These are phyloP conservation scores for Lentinula lateritia DNA, from an alignment of 768 basidiomycete species.

Conservation along the genomic window DNA sequence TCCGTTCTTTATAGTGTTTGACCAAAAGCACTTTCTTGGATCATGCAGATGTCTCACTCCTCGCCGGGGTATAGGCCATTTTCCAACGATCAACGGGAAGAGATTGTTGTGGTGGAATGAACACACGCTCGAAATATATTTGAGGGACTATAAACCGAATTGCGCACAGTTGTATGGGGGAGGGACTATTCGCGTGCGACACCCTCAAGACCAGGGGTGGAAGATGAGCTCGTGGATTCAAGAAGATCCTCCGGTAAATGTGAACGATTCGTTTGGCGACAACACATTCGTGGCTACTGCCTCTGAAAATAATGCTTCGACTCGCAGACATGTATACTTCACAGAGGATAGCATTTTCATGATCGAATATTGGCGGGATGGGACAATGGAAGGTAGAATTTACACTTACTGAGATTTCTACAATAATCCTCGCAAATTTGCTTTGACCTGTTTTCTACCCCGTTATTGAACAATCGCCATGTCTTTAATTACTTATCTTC, in stretches of 20 bases:
- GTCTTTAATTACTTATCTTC: too few species aligned
- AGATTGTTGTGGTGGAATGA: not conserved
- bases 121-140: not conserved
- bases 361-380: not conserved
- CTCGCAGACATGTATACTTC: not conserved
- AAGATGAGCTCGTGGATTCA: not conserved
- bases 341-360: not conserved
- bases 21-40: not conserved
- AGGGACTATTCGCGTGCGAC: not conserved
- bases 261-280: not conserved
- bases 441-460: too few species aligned
- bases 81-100: not conserved
- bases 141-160: not conserved
- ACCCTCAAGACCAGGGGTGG: not conserved
- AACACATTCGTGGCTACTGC: not conserved
- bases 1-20: not conserved
- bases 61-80: not conserved
- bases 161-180: not conserved
- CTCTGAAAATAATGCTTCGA: not conserved
- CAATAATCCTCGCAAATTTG: too few species aligned
- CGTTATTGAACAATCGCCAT: too few species aligned
- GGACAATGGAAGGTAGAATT: not conserved
- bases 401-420: not conserved
- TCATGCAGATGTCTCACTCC: not conserved
- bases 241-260: not conserved